phyloP scores from a whole-genome alignment of 257 asterid species.

The Anisodus acutangulus region DNA sequence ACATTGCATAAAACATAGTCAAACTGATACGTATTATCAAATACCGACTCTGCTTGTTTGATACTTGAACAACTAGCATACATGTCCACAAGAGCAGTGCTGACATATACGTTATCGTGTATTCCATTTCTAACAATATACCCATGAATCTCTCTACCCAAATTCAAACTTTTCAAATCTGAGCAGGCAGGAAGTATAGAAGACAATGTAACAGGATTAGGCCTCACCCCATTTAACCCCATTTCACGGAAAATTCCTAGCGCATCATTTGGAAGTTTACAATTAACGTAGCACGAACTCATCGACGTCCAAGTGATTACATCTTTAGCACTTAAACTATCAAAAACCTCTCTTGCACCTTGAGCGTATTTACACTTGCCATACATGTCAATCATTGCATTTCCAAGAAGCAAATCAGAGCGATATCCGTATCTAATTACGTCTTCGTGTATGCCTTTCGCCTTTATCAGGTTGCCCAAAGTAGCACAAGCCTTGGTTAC shows the following conservation, averaged over 20 bases:
- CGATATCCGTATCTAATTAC: conserved; percentile 44
- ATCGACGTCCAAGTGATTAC: conserved; percentile 78
- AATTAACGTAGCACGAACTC: conserved; percentile 64
- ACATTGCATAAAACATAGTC: conserved; percentile 68
- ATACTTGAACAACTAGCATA: conserved; percentile 69
- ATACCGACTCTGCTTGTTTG: conserved; percentile 58
- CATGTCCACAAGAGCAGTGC: conserved; percentile 71
- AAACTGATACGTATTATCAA: conserved; percentile 40
- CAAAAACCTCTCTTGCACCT: conserved; percentile 63
- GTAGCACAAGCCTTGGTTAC: conserved; percentile 40
- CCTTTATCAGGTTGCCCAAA: conserved; percentile 52
- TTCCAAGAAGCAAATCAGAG: conserved; percentile 65
- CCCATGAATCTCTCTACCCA: conserved; percentile 66
- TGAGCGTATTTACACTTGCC: conserved; percentile 61
- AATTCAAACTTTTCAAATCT: conserved; percentile 52
- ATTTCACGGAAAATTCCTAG: conserved; percentile 53
- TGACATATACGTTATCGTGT: conserved; percentile 58
- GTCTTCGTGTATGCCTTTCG: conserved; percentile 62
- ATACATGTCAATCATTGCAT: conserved; percentile 70
- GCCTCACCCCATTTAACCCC: conserved; percentile 52
- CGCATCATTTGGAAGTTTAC: conserved; percentile 57
- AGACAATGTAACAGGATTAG: conserved; percentile 65
- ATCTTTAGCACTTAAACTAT: conserved; percentile 50
- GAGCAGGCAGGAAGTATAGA: conserved; percentile 77
- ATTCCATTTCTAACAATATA: conserved; percentile 59